Evolutionary conservation across 1,139 yeast genomes (phyloP), one percentile per base, ranked within the genome.

Genomic region (Wickerhamomyces sp.): DNA sequence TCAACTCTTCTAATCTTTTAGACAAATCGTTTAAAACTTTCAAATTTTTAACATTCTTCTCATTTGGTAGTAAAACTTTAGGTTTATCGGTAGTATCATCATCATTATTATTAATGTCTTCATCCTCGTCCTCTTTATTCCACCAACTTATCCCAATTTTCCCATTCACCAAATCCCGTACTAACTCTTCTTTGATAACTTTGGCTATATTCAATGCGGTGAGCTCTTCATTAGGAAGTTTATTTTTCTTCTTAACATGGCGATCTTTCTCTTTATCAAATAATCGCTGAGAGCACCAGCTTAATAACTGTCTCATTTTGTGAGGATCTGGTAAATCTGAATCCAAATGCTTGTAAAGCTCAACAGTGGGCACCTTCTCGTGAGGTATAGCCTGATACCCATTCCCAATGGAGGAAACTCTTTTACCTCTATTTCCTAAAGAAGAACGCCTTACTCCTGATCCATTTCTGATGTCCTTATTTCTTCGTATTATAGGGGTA

Each of bases 351-450:
- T 81, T 82, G 55, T 75, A 77, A 51, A 78, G 78, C 39, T 79
- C 83, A 16, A 63, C 53, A 0, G 72, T 66, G 0, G 78, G 71
- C 2, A 85, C 77, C 35, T 75, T 81, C 2, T 72, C 70, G 56
- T 84, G 92, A 0, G 90, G 90, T 27, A 73, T 73, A 0, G 85
- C 88, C 3, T 64, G 68, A 47, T 77, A 78, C 3, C 92, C 92
- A 53, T 81, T 82, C 0, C 92, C 89, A 13, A 84, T 74, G 0
- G 90, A 81, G 55, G 86, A 83, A 3, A 81, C 75, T 28, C 94
- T 65, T 51, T 81, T 82, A 3, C 94, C 94, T 32, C 94, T 64
- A 37, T 72, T 72, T 36, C 70, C 58, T 45, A 78, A 63, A 0
- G 83, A 75, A 0, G 75, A 56, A 35, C 84, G 57, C 47, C 84